phyloP scores from a whole-genome alignment of 805 yeast species.

The Yamadazyma paraphyllophila region DNA sequence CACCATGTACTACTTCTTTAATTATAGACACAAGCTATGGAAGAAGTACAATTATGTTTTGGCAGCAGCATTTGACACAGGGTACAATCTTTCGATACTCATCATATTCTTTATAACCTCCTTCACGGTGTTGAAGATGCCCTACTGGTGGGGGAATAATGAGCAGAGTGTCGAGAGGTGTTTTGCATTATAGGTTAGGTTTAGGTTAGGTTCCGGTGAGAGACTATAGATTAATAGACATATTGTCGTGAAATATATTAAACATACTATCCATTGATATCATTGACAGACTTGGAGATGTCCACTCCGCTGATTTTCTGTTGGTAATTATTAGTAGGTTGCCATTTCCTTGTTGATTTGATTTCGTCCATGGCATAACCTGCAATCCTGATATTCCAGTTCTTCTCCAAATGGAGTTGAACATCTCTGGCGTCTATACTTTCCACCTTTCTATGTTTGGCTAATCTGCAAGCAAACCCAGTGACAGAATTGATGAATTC shows the following conservation, averaged over 20 bases:
- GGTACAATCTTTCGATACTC: slow-evolving; percentile 43
- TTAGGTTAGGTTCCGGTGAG: neutral
- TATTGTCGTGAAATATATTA: neutral
- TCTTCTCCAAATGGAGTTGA: slow-evolving; percentile 75
- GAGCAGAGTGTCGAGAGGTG: slow-evolving; percentile 44
- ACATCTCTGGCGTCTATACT: slow-evolving; percentile 84
- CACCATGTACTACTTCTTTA: slow-evolving; percentile 45
- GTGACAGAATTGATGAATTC: slow-evolving; percentile 92
- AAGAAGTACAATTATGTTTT: slow-evolving; percentile 45
- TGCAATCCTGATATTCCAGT: slow-evolving; percentile 90
- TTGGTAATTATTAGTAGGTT: slow-evolving; percentile 58
- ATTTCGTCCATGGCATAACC: slow-evolving; percentile 93
- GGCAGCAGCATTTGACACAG: slow-evolving; percentile 54
- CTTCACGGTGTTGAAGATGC: slow-evolving; percentile 24
- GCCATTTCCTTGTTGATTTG: slow-evolving; percentile 70
- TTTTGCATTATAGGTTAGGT: slow-evolving; percentile 29
- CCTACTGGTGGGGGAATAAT: slow-evolving; percentile 53
- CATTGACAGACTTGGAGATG: slow-evolving; percentile 59
- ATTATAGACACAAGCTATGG: slow-evolving; percentile 40
- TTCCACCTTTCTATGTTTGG: slow-evolving; percentile 90
- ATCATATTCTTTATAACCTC: slow-evolving; percentile 37
- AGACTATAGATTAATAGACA: too few relatives aligned
- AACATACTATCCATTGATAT: slow-evolving; percentile 22
- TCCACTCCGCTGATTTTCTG: slow-evolving; percentile 70
- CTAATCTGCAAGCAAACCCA: slow-evolving; percentile 88